Evolutionary conservation across 148 eudicot genomes (phyloP).

Genomic region (Camellia lanceoleosa): DNA sequence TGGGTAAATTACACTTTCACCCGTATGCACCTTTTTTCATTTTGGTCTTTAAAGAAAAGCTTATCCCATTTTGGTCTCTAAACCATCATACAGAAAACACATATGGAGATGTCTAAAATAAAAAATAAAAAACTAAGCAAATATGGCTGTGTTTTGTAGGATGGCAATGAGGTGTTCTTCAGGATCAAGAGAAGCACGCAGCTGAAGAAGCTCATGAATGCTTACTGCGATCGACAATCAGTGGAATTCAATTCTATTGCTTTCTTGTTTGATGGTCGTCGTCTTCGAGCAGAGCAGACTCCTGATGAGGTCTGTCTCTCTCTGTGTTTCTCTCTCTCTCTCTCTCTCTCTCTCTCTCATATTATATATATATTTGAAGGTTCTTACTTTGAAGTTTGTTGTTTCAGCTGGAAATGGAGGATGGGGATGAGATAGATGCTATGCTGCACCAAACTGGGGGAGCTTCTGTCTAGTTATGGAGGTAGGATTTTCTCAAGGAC

Average conservation of each 20-base stretch:
- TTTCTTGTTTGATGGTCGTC: conserved; percentile 60
- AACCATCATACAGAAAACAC: no score
- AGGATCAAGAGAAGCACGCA: conserved; percentile 55
- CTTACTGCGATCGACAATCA: conserved; percentile 53
- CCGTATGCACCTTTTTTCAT: no score
- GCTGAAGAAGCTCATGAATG: conserved; percentile 58
- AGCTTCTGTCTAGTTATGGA: not conserved
- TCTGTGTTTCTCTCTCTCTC: not conserved
- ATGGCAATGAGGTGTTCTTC: conserved; percentile 54
- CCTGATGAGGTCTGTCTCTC: conserved; percentile 48
- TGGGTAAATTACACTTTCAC: no score
- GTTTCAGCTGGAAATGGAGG: conserved; percentile 58
- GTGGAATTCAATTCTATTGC: conserved; percentile 50
- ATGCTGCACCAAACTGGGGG: conserved; percentile 63
- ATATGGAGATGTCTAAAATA: no score
- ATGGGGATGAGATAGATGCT: conserved; percentile 58
- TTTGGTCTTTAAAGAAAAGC: no score
- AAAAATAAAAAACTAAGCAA: no score
- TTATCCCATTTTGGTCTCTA: no score
- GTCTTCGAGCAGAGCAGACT: conserved; percentile 55
- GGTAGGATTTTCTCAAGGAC: no score
- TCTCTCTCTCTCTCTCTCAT: not conserved
- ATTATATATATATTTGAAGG: not conserved
- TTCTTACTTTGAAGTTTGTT: not conserved
- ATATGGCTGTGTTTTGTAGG: conserved; percentile 24